Base-by-base conservation (phyloP, 2,329 filamentous ascomycete genomes). In the Nigrospora sphaerica region DNA sequence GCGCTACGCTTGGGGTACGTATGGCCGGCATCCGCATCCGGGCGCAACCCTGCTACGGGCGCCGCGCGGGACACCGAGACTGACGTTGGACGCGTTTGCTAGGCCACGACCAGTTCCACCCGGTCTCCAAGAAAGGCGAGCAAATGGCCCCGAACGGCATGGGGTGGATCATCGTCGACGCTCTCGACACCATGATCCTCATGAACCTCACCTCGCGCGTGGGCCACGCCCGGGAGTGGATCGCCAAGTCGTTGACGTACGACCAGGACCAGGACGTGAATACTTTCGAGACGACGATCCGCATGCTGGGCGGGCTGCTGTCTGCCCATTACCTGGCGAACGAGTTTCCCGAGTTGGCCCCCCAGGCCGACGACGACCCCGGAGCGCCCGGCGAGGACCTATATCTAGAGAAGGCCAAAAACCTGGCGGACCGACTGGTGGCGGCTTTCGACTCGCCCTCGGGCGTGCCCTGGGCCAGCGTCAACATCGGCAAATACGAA, bases 121-220 rank as follows among this genome's bases (percentile, higher is more conserved):
- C 93, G 2, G 69, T 92, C 28, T 82, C 86, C 6, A 93, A 93
- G 63, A 81, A 71, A 16, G 88, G 89, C 42, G 75, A 74, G 44
- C 83, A 93, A 57, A 97, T 98, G 92, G 83, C 89, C 7, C 77
- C 85, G 4, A 83, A 88, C 51, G 93, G 92, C 23, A 77, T 98
- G 67, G 93, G 93, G 31, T 98, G 95, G 93, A 97, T 97, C 59
- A 96, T 98, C 51, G 85, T 98, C 47, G 93, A 98, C 69, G 83
- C 92, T 12, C 73, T 98, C 52, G 93, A 98, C 66, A 98, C 93
- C 1, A 80, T 97, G 76, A 98, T 98, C 71, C 74, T 98, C 50
- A 98, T 98, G 93, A 97, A 97, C 64, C 75, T 95, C 53, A 97
- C 92, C 13, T 86, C 82, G 32, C 83, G 91, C 51, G 77, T 98